Evolutionary conservation across 2,329 filamentous ascomycete species (phyloP), one percentile per base, ranked within the genome.

Genomic region (Monilinia fructicola): DNA sequence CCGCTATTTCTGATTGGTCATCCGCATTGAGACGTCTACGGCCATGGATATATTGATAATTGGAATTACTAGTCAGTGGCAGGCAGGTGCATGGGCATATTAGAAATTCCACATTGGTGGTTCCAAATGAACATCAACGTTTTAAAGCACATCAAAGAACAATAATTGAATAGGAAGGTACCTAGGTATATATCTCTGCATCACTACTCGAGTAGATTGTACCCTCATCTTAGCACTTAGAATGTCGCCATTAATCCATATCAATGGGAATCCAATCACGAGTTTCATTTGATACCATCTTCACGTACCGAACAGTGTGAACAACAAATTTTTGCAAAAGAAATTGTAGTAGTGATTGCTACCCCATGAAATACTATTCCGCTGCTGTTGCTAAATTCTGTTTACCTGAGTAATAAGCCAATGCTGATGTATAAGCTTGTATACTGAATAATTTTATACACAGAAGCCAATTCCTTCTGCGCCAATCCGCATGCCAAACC

Each of bases 401-500:
- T 21, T 21, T 28, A 4, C 16, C 26, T 21, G 38, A 28, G 14
- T 2, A 6, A 26, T 42, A 44, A 31, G 26, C 40, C 21, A 44
- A 58, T 31, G 4, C n/a, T 10, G 10, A 50, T 18, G 44, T 38
- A 10, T 18, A 38, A 38, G 38, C 7, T 26, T n/a, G 44, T 26
- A 4, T 12, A 16, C 58, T 18, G n/a, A 50, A 38, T 52, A 61
- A 23, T 26, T 6, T 38, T 21, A 38, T 52, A 58, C 28, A 50
- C 31, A 26, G n/a, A 61, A 61, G 9, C 44, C 44, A 50, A 59
- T 23, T 4, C 28, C 7, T 38, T n/a, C 26, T 9, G 31, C 58
- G 58, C 58, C 28, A 16, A 38, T 26, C n/a, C n/a, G 21, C 58
- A 61, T 50, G n/a, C 18, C 31, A 38, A 50, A 50, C 31, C n/a